Evolutionary conservation across 2,329 filamentous ascomycete genomes (phyloP), one percentile per base, ranked within the genome.

Genomic region (Onygenales sp.): DNA sequence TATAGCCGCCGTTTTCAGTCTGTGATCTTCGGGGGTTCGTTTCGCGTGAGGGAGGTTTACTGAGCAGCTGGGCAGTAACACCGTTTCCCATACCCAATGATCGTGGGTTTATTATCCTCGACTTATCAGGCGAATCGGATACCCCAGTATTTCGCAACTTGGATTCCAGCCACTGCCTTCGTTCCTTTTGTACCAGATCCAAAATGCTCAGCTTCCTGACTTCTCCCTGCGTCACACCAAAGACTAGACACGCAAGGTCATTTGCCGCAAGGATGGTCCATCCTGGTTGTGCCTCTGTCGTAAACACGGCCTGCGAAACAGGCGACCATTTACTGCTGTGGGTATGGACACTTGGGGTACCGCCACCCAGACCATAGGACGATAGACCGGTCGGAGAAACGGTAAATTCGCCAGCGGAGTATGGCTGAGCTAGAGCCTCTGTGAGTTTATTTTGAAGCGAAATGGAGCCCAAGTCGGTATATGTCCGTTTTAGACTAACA

Each of bases 251-350:
- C 14, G 93, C 93, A 48, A 98, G 77, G 67, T 98, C 93, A 66
- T 98, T 98, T 49, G 93, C 93, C 2, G 93, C 88, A 51, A 96
- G 81, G 55, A 98, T 96, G 1, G 92, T 98, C 87, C 90, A 98
- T 2, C 92, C 93, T 7, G 88, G 81, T 58, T 86, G 84, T 11
- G 87, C 80, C 69, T 95, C 88, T n/a, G 93, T 98, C 6, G 92
- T 94, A 67, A 98, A 98, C 54, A 98, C 96, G 51, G 93, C 93
- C 68, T 98, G 93, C 4, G 92, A 88, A 42, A 89, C 88, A 6
- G 90, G 90, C 11, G 87, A 85, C 84, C 90, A 95, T 68, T 93
- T 83, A 62, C 88, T 93, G 54, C 88, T 87, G 70, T 96, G 91
- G 7, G 87, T 87, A 68, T 96, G 92, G n/a, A 88, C 79, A 8